Evolutionary conservation across 2,329 filamentous ascomycete genomes (phyloP), one percentile per base, ranked within the genome.

Genomic region (Hypoxylon sp.): DNA sequence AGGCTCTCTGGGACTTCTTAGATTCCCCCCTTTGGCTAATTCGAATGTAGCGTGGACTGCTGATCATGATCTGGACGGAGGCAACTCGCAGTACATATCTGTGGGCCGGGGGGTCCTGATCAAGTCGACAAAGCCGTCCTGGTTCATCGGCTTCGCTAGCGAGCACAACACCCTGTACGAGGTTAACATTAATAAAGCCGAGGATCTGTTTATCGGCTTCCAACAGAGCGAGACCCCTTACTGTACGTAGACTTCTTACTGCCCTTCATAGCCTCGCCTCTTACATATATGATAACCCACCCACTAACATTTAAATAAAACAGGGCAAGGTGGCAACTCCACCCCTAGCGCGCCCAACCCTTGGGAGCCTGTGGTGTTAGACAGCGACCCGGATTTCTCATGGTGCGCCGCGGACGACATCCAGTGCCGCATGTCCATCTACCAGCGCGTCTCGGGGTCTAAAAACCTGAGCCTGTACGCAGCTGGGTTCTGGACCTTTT

Each of bases 161-260:
- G 86, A 88, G 74, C 86, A 88, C 74, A 76, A 75, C 50, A 79
- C 81, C 4, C 75, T 88, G 34, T 88, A 88, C 75, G 82, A 87
- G 70, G 85, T 86, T 74, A 82, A 85, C 52, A 78, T 87, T 63
- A 76, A 82, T 66, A 78, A 79, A 38, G 82, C 82, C 1, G 63
- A 76, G 19, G 81, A 83, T 52, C 75, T 85, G 38, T 85, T 82
- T 72, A 74, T 81, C 10, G 79, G 77, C 19, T 78, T 83, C 72
- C 79, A 82, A 71, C 83, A 86, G 71, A 81, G 80, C 57, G 84
- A 85, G 70, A 81, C 81, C 1, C 80, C 83, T 0, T 85, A 85
- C 72, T 77, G 77, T 67, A 67, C 13, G 60, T 51, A 4, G 21
- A n/a, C 45, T 48, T 21, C 19, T 3, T 28, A 21, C 21, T 50